Evolutionary conservation across 2,329 filamentous ascomycete genomes (phyloP), one percentile per base, ranked within the genome.

Genomic region (Fusarium luffae): DNA sequence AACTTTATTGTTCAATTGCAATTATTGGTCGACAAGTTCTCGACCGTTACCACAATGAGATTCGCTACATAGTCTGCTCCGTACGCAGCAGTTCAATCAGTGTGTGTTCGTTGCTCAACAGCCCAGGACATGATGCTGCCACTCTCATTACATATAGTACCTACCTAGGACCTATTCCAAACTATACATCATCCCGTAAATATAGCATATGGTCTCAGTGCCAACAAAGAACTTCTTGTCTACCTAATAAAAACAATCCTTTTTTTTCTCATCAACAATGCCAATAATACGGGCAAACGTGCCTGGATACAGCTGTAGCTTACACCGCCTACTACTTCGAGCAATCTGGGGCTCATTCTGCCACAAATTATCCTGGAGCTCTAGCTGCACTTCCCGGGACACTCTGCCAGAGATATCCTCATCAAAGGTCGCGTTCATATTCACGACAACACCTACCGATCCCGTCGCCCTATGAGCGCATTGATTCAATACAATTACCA

Each of bases 311-410:
- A 21, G 25, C 7, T 25, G 34, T 37, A 30, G 7, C 12, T 13
- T 28, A 51, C 54, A 70, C 68, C 68, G 68, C 68, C 48, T 70
- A 57, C 68, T 23, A 37, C 19, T 41, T 54, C 21, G 21, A n/a
- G 42, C 43, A 46, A 47, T 30, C 6, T 13, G 16, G 27, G 54
- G 41, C 43, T 30, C 27, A 48, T 70, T 70, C 59, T 70, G 68
- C 67, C 67, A 43, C 19, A 54, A 54, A 63, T 68, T 67, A 56
- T 68, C 41, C 48, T 50, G 44, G 37, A 68, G 63, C 68, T 70
- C 67, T 42, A 41, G 42, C 28, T 60, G 56, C 52, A 55, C 42
- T 43, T 57, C 25, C 49, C 58, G 34, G 32, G 28, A 43, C 48
- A 70, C 32, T 55, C 32, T 54, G 21, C 67, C 28, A 47, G 48